These are phyloP conservation scores for Irpex sp. DNA, from an alignment of 1,284 basidiomycete species.

Conservation along the genomic window DNA sequence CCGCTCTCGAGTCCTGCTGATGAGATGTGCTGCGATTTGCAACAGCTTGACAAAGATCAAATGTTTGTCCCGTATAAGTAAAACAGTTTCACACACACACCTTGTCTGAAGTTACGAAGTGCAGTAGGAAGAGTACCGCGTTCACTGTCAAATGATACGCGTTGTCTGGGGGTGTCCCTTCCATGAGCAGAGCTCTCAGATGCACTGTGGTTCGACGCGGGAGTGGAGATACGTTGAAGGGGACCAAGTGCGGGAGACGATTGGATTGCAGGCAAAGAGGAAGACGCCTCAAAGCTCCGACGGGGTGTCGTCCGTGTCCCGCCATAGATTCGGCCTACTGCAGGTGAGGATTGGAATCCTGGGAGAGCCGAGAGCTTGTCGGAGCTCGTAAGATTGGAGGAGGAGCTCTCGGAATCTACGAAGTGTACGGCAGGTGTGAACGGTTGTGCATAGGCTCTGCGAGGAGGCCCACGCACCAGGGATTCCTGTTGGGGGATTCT, in stretches of 20 bases:
- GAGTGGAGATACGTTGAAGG: conserved; percentile 13
- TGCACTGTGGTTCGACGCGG: conserved; percentile 20
- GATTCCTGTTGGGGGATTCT: neutral
- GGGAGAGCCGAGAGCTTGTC: conserved; percentile 40
- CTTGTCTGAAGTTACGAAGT: conserved; percentile 28
- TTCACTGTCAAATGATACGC: conserved; percentile 41
- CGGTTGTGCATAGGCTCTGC: neutral
- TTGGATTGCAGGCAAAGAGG: conserved; percentile 25
- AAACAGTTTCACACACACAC: conserved; percentile 11
- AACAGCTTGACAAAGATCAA: neutral
- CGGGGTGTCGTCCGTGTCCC: conserved; percentile 17
- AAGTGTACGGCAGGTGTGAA: neutral
- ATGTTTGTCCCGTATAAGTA: neutral
- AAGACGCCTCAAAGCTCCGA: conserved; percentile 25
- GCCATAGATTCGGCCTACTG: conserved; percentile 23
- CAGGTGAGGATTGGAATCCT: conserved; percentile 23
- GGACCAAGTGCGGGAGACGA: conserved; percentile 14
- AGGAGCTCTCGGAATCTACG: conserved; percentile 25
- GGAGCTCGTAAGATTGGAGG: conserved; percentile 32
- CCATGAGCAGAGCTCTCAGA: conserved; percentile 27
- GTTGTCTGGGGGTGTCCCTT: conserved; percentile 30
- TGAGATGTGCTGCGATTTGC: neutral
- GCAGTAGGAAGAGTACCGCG: conserved; percentile 27
- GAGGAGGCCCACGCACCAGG: conserved; percentile 4
- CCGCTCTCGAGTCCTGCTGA: conserved; percentile 20